Percentiles rank a stretch among this genome's conserved stretches.
Conservation (phyloP, 805 yeast species). For the Kuraishia floccosa region DNA sequence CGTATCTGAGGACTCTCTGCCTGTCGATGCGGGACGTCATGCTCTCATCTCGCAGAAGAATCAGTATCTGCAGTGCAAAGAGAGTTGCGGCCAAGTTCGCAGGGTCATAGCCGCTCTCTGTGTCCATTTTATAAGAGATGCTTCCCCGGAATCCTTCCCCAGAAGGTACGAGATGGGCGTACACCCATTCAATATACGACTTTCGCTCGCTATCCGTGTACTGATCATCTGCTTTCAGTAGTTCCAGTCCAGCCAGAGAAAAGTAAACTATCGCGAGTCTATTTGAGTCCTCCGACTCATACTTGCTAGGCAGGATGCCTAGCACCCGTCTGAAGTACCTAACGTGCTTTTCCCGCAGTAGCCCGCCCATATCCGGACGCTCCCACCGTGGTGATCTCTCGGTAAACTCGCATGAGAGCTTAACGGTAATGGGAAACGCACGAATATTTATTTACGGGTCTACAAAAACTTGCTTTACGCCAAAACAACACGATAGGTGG, state of each 20-base stretch:
- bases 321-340: slow-evolving; percentile 17
- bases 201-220: slow-evolving; percentile 15
- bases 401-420: too few relatives aligned
- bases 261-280: slow-evolving; percentile 63
- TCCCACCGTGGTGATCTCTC: background rate
- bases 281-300: slow-evolving; percentile 59
- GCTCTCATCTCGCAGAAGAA: slow-evolving; percentile 35
- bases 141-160: slow-evolving; percentile 51
- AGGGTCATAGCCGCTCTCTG: slow-evolving; percentile 29
- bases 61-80: slow-evolving; percentile 52
- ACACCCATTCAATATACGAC: slow-evolving; percentile 30
- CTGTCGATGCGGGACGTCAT: slow-evolving; percentile 23
- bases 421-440: too few relatives aligned
- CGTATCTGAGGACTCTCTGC: slow-evolving; percentile 35
- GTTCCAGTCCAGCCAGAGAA: slow-evolving; percentile 47
- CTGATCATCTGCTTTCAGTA: slow-evolving; percentile 21
- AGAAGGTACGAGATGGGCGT: slow-evolving; percentile 28
- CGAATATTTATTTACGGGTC: too few relatives aligned
- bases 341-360: slow-evolving; percentile 10
- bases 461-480: too few relatives aligned
- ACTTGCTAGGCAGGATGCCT: slow-evolving; percentile 27
- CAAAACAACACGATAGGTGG: slow-evolving; percentile 42
- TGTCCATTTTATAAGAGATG: slow-evolving; percentile 23
- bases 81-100: slow-evolving; percentile 68
- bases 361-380: background rate